Evolutionary conservation across 2,329 filamentous ascomycete species (phyloP), one percentile per base, ranked within the genome.

Genomic region (Juglanconis oblonga): DNA sequence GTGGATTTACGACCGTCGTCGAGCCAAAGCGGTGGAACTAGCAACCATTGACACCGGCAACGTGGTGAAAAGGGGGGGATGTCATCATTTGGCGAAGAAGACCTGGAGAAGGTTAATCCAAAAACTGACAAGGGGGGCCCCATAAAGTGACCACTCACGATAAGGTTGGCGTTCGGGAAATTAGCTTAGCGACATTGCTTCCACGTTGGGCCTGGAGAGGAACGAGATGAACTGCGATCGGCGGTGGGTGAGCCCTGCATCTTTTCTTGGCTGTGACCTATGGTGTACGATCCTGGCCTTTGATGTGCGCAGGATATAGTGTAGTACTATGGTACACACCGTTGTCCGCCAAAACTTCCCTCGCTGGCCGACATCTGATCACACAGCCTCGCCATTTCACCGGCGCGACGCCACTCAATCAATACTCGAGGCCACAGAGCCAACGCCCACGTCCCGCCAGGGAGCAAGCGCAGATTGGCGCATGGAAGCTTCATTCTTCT

Each of bases 151-250:
- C 55, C 55, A 51, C 9, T 44, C 47, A 51, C 55, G 55, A 57
- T 57, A 57, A 57, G 55, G 55, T 57, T 57, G 47, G 47, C 29
- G 24, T 14, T 53, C 56, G 56, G 56, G 56, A 58, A 53, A 58
- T 58, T 58, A 29, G 48, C 38, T 52, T 45, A 45, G 56, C 56
- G 49, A 57, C 13, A 57, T 57, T 49, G 45, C 33, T 32, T 50
- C 35, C 54, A 40, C 29, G 40, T 55, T 13, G 31, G 35, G 53
- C 42, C 36, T 31, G 29, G 29, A 57, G 33, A 40, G 17, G 10
- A 32, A 51, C 24, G 45, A 57, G 52, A 55, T 36, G 52, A 47
- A 47, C 52, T 42, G 29, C 14, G 36, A 53, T 42, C 38, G 24
- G 24, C 38, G 51, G 49, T 38, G 31, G 35, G 14, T 35, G 42